phyloP scores from a whole-genome alignment of 176 grass and related monocot species.

The Oryza longistaminata region DNA sequence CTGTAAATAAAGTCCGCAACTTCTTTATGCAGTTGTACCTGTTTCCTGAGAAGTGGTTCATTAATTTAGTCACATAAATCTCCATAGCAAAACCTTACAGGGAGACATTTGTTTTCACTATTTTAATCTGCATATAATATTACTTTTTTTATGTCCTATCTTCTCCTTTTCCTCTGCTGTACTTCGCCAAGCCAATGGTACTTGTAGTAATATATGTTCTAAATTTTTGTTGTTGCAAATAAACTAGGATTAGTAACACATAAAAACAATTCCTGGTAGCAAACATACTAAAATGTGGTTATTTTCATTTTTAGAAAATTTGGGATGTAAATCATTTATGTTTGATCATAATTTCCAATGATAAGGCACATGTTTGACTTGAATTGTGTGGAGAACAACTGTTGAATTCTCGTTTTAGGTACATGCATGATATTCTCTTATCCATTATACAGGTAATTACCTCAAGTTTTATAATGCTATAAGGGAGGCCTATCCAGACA shows the following conservation, averaged over 20 bases:
- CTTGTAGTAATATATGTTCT: not conserved
- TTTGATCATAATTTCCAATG: constrained; percentile 11
- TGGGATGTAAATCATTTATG: not conserved
- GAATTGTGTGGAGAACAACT: not conserved
- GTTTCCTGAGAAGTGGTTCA: not conserved
- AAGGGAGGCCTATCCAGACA: constrained; percentile 75
- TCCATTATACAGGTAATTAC: constrained; percentile 74
- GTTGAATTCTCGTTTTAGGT: constrained; percentile 6
- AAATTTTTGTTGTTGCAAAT: not conserved
- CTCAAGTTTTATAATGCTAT: constrained; percentile 86
- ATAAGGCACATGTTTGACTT: not conserved
- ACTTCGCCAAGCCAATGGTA: not conserved
- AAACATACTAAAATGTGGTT: not conserved
- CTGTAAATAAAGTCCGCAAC: not conserved
- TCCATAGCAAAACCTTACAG: not conserved
- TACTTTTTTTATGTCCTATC: not conserved
- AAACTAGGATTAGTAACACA: not conserved
- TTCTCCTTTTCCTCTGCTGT: not conserved
- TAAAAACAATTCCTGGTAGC: not conserved
- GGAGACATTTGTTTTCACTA: not conserved
- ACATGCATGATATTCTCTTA: constrained; percentile 20
- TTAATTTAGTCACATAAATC: not conserved
- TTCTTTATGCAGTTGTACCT: not conserved
- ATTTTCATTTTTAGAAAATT: not conserved
- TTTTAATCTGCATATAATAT: not conserved